These are phyloP conservation scores for Sicyos baderoa DNA, from an alignment of 306 rosid species.

Conservation along the genomic window DNA sequence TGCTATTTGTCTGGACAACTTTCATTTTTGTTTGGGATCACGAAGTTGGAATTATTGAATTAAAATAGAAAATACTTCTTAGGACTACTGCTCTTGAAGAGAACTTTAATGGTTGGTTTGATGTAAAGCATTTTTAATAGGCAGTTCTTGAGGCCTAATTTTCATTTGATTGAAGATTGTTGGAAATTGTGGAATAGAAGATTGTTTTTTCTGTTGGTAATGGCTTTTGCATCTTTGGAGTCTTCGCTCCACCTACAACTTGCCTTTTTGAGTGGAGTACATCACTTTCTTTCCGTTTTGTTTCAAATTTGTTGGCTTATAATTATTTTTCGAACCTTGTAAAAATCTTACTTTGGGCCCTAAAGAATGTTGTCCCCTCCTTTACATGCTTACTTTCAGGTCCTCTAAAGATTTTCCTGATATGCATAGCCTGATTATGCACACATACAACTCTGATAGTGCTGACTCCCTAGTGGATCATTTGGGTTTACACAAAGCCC, in stretches of 20 bases:
- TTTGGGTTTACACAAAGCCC: constrained; percentile 93
- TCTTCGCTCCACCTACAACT: background rate
- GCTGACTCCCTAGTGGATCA: constrained; percentile 74
- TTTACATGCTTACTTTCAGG: constrained; percentile 81
- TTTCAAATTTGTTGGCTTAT: constrained; percentile 32
- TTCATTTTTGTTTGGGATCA: constrained; percentile 6
- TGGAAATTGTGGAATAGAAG: background rate
- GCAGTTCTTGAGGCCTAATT: background rate
- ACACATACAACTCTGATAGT: constrained; percentile 68
- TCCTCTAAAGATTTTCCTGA: constrained; percentile 83
- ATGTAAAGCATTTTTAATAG: background rate
- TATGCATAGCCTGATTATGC: constrained; percentile 87
- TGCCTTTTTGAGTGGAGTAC: constrained; percentile 20
- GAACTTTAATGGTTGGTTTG: background rate
- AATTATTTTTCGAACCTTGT: constrained; percentile 13
- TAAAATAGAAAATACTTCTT: background rate
- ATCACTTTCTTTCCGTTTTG: constrained; percentile 30
- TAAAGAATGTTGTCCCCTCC: constrained; percentile 57
- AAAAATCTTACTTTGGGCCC: constrained; percentile 17
- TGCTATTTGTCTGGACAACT: background rate
- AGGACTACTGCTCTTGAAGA: background rate
- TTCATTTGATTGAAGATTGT: constrained; percentile 6
- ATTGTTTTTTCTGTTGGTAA: background rate
- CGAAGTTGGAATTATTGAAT: background rate
- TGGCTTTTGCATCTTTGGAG: background rate